These are phyloP conservation scores for Brassica hybrid DNA, from an alignment of 441 rosid genomes.

Conservation along the genomic window DNA sequence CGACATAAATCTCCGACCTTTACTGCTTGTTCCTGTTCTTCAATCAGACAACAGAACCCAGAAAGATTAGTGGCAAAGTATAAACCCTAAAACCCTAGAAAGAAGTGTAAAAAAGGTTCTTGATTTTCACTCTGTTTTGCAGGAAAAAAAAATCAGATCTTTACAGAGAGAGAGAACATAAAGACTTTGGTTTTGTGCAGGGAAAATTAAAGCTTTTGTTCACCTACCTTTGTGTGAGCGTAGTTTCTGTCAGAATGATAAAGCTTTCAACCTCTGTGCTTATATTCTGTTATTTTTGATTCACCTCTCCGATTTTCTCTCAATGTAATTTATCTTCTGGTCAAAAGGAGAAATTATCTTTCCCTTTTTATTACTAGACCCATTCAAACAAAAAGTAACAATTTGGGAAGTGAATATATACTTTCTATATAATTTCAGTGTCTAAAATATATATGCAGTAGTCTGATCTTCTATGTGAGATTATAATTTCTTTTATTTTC, in stretches of 20 bases:
- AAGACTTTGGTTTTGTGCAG: not conserved
- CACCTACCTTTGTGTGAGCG: conserved; percentile 6
- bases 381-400: not conserved
- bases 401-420: not conserved
- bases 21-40: conserved; percentile 30
- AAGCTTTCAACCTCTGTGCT: not conserved
- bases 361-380: conserved; percentile 2
- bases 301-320: conserved; percentile 4
- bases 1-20: conserved; percentile 66
- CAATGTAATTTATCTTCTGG: not conserved
- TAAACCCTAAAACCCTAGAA: conserved; percentile 1
- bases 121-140: not conserved
- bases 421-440: not conserved
- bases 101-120: not conserved
- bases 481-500: not conserved
- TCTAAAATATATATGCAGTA: not conserved
- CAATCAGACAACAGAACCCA: conserved; percentile 35
- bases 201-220: not conserved
- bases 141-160: not conserved
- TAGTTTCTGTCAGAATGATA: not conserved
- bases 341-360: conserved; percentile 4
- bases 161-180: not conserved
- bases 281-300: not conserved
- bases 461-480: not conserved
- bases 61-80: conserved; percentile 16